A percentile compares a stretch with the other conserved stretches of the same genome.
Evolutionary conservation across 1,139 yeast genomes (phyloP).

Genomic region (Yamadazyma sp.): DNA sequence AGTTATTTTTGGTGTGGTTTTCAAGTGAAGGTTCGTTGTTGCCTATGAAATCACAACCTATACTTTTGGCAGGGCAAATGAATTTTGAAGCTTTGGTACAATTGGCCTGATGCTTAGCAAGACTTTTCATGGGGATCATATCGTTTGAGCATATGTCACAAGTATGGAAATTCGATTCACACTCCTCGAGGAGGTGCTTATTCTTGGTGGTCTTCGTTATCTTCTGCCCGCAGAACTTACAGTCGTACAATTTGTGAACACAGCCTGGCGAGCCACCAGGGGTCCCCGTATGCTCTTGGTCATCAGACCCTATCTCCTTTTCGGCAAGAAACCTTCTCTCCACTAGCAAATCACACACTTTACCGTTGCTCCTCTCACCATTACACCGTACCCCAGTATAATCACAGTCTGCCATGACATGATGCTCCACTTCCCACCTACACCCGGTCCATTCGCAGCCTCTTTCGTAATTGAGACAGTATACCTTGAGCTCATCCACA

Average conservation of each 20-base stretch:
- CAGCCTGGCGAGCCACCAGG: no score
- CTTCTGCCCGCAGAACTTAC: slow-evolving; percentile 38
- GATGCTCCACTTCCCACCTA: slow-evolving; percentile 61
- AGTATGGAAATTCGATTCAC: slow-evolving; percentile 39
- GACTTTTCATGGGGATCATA: slow-evolving; percentile 35
- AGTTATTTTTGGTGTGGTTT: slow-evolving; percentile 34
- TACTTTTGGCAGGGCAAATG: slow-evolving; percentile 40
- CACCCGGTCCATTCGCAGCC: slow-evolving; percentile 63
- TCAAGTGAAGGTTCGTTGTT: slow-evolving; percentile 39
- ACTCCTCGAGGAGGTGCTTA: slow-evolving; percentile 38
- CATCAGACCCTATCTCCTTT: slow-evolving; percentile 8
- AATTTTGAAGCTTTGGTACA: slow-evolving; percentile 34
- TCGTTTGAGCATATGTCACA: slow-evolving; percentile 45
- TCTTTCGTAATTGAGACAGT: slow-evolving; percentile 50
- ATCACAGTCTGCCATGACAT: slow-evolving; percentile 50
- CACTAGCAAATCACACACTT: slow-evolving; percentile 11
- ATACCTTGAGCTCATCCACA: slow-evolving; percentile 59
- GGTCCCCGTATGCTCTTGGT: no score
- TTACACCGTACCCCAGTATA: slow-evolving; percentile 51
- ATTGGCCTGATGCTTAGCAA: slow-evolving; percentile 35
- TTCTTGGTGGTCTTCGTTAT: slow-evolving; percentile 32
- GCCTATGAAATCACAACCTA: slow-evolving; percentile 46
- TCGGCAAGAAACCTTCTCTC: slow-evolving; percentile 17
- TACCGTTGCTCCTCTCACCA: slow-evolving; percentile 21
- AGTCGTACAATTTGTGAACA: slow-evolving; percentile 37